Base-by-base conservation (phyloP, 371 early-diverging fungal genomes). In the Encephalitozoon intestinalis region DNA sequence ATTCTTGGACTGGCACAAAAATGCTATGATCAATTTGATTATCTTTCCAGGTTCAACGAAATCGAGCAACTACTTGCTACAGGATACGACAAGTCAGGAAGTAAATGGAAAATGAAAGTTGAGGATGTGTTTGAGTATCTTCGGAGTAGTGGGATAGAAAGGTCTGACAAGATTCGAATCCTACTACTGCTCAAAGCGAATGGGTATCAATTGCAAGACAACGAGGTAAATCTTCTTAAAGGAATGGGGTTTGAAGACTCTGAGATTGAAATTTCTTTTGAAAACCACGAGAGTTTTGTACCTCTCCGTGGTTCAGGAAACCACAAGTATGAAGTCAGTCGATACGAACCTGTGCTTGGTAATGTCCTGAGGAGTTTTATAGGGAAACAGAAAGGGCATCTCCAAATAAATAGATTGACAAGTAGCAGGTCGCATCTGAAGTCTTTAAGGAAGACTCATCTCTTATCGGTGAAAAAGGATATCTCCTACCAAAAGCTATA, bases 51-150 rank as follows among this genome's bases (percentile, higher is more conserved):
- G 37, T 44, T 82, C 18, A 34, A 68, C 46, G 78, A 77, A 39
- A 46, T 79, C 12, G 82, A 85, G 67, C 81, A 83, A 71, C 58
- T 26, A 15, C 53, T 84, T 39, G 67, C 71, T 23, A 82, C 83
- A 28, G 79, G 79, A 31, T 73, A 81, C 21, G 68, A 76, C 37
- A 67, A 52, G 25, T 67, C 70, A 8, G 80, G 81, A 11, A 80
- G 63, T 25, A 79, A 67, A 58, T 75, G 68, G 46, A 71, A 44
- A 5, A 28, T 31, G 28, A 70, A 40, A 1, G 53, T 74, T 11
- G 67, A 80, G 15, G 70, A 77, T 21, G 26, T 84, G 9, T 75
- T 84, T 69, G 30, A 67, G 15, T 37, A 75, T 52, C 40, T 85
- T 3, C 44, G 46, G 21, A 41, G 49, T 18, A 26, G 75, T 21